Evolutionary conservation across 1,284 basidiomycete genomes (phyloP), one percentile per base, ranked within the genome.

Genomic region (Sanguinoderma infundibulare): DNA sequence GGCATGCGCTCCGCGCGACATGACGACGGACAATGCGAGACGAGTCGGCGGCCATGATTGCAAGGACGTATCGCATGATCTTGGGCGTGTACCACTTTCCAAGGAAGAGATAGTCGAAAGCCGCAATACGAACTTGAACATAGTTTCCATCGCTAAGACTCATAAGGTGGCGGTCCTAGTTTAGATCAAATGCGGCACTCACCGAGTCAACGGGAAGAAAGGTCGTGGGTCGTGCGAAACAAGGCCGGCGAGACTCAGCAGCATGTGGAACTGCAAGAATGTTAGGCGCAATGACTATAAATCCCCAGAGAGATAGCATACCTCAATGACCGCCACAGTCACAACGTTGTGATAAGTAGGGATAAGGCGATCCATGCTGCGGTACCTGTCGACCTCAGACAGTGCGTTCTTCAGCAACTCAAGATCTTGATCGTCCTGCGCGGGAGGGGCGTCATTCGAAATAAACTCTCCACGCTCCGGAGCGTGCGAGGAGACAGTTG

Each of bases 341-440:
- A 99, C 90, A 26, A 96, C 87, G 71, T 99, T 99, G 72, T 98
- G 95, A 62, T 89, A 91, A 4, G 96, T 98, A 3, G 98, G 95
- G 58, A 99, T 96, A 17, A 99, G 82, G 59, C 95, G 84, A 75
- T 99, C 98, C 85, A 98, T 94, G 66, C 90, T 95, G 63, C 95
- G 90, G 74, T 96, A 96, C 36, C 97, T 85, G 72, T 97, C 94
- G 40, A 98, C 87, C 72, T 95, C 94, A 17, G 87, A 83, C 26
- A 89, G 74, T 0, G 92, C 92, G 64, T 90, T 86, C 64, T 89
- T 86, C 57, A 95, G 74, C 28, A 95, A 79, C 52, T 85, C 82
- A 24, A 79, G 78, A 67, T 91, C 90, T 72, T 92, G 87, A 15
- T 78, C 78, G 68, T 81, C 91, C 63, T 88, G 85, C 53, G 87